Conservation (phyloP, 345 rosid species). For the Euphorbia peplus region DNA sequence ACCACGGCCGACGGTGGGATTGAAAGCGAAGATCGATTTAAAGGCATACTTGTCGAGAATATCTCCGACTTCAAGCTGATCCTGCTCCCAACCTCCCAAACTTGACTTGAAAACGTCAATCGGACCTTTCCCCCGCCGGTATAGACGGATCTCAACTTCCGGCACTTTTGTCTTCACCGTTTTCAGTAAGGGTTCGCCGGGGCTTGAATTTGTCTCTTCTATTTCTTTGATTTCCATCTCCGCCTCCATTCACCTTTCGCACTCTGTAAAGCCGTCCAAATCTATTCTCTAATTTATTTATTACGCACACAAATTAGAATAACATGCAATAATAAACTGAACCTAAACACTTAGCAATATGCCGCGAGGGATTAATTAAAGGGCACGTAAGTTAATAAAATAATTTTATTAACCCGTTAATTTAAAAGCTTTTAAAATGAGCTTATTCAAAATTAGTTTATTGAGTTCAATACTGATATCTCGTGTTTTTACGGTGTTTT, state of each 20-base stretch:
- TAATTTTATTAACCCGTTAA: too few relatives aligned
- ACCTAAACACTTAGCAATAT: too few relatives aligned
- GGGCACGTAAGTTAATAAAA: too few relatives aligned
- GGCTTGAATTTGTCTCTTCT: conserved; percentile 33
- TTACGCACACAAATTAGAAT: too few relatives aligned
- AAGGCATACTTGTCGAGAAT: conserved; percentile 68
- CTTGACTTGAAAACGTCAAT: conserved; percentile 69
- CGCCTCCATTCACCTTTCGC: conserved; percentile 25
- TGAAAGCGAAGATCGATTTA: conserved; percentile 76
- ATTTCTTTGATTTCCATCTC: conserved; percentile 46
- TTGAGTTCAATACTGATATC: too few relatives aligned
- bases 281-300: too few relatives aligned
- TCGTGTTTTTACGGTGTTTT: too few relatives aligned
- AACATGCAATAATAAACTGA: too few relatives aligned
- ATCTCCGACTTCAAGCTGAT: conserved; percentile 82
- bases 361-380: too few relatives aligned
- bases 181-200: background rate
- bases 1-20: conserved; percentile 59
- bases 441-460: too few relatives aligned
- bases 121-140: conserved; percentile 75
- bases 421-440: too few relatives aligned
- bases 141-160: conserved; percentile 78
- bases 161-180: conserved; percentile 51
- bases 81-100: conserved; percentile 80
- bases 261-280: background rate